phyloP scores from a whole-genome alignment of 441 rosid species.

The Mallotus repandus region DNA sequence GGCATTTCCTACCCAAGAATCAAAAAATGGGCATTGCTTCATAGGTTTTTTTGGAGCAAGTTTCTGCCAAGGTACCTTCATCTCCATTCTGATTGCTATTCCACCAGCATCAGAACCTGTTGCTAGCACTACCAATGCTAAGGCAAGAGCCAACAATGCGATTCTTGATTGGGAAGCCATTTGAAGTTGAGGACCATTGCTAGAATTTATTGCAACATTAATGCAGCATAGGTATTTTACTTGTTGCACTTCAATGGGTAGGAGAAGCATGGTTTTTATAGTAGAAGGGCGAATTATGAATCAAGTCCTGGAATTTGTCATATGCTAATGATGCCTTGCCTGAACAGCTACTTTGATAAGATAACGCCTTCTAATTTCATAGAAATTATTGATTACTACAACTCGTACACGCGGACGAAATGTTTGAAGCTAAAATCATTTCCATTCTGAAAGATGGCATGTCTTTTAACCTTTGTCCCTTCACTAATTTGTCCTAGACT shows the following conservation, averaged over 20 bases:
- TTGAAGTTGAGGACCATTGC: background rate
- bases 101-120: constrained; percentile 1
- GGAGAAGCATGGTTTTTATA: background rate
- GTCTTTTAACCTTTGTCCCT: background rate
- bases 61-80: background rate
- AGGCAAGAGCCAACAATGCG: background rate
- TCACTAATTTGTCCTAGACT: background rate
- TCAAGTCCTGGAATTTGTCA: background rate
- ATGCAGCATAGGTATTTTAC: too few relatives aligned
- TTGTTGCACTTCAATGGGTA: background rate
- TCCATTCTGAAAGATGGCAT: background rate
- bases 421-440: background rate
- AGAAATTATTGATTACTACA: background rate
- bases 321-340: background rate
- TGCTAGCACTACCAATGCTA: background rate
- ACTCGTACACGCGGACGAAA: background rate
- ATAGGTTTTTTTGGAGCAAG: too few relatives aligned
- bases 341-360: background rate
- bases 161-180: background rate
- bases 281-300: background rate
- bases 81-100: background rate
- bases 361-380: background rate
- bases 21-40: background rate
- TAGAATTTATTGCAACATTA: too few relatives aligned
- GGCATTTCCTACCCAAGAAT: background rate